phyloP scores from a whole-genome alignment of 1,284 basidiomycete species.

The Papiliotrema laurentii region DNA sequence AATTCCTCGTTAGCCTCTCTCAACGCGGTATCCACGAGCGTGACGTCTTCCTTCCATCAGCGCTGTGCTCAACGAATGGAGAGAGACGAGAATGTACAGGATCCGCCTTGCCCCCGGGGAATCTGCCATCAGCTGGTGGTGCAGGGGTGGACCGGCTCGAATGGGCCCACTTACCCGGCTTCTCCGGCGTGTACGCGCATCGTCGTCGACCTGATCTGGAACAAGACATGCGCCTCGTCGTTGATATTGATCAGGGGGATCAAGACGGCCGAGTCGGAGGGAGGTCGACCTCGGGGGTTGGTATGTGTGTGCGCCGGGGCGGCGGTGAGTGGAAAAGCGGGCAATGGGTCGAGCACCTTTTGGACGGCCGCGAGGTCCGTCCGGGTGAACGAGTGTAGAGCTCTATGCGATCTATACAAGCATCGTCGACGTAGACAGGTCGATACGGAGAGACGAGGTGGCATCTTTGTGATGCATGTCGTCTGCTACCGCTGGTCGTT shows the following conservation, averaged over 20 bases:
- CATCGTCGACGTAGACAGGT: too few relatives aligned
- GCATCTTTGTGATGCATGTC: too few relatives aligned
- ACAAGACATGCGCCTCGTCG: constrained; percentile 26
- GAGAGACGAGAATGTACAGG: not conserved
- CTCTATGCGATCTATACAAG: too few relatives aligned
- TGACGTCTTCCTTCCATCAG: constrained; percentile 21
- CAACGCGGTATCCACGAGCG: constrained; percentile 30
- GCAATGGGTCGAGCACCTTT: constrained; percentile 14
- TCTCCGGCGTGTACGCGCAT: constrained; percentile 41
- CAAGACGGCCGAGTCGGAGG: constrained; percentile 34
- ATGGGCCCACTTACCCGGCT: constrained; percentile 32
- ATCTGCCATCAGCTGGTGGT: constrained; percentile 13
- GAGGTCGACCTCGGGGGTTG: not conserved
- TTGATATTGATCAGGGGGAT: constrained; percentile 40
- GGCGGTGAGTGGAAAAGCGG: constrained; percentile 3
- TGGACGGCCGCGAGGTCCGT: constrained; percentile 16
- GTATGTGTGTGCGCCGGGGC: constrained; percentile 29
- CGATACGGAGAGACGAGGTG: too few relatives aligned
- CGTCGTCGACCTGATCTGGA: constrained; percentile 29
- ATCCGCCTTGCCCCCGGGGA: constrained; percentile 39
- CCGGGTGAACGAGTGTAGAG: constrained; percentile 33
- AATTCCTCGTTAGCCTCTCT: constrained; percentile 42
- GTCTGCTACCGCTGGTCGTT: too few relatives aligned
- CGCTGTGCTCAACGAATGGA: not conserved
- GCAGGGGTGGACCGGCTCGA: too few relatives aligned